Base-by-base conservation (phyloP, 495 filamentous ascomycete species). In the Sphaerosporella brunnea region DNA sequence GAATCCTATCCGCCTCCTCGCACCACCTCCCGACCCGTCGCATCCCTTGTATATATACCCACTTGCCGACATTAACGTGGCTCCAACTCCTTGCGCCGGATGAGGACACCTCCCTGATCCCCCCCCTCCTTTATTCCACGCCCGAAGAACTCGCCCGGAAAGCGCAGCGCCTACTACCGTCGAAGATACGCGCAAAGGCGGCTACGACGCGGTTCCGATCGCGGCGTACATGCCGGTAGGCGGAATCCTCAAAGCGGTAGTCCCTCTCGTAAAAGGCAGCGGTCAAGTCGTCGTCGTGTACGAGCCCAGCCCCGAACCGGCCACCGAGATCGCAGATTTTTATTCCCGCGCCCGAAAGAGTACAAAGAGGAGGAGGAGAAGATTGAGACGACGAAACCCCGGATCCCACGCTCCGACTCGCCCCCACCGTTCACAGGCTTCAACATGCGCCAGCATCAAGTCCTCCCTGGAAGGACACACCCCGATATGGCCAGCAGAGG, bases 401-500 rank as follows among this genome's bases (percentile, higher is more conserved):
- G 4, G 82, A 96, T 53, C 90, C 90, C 4, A 80, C 82, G 8
- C 63, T 90, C 20, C 52, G 96, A 13, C 70, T 96, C 9, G 80
- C 78, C 1, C 77, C 84, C 8, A 77, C 73, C 28, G 67, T 97
- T 41, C 84, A 96, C 60, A 84, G 76, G 5, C 76, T 74, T n/a
- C 10, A 70, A 81, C 10, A 74, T 77, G 15, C 72, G 82, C 42
- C 67, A 70, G 24, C 96, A 82, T 80, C 90, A 97, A 67, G 86
- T 93, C 0, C 65, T 96, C 23, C 92, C 90, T 0, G 84, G 86
- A 2, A 68, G 90, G 39, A 95, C 90, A 46, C 90, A 97, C 65
- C 90, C 90, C 15, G 55, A 86, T 28, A 97, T 97, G 90, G 88
- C 82, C 36, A 0, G 75, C 85, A 0, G 86, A 96, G 63, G 90